phyloP scores from a whole-genome alignment of 495 filamentous ascomycete genomes.

The Penicillium daleae region DNA sequence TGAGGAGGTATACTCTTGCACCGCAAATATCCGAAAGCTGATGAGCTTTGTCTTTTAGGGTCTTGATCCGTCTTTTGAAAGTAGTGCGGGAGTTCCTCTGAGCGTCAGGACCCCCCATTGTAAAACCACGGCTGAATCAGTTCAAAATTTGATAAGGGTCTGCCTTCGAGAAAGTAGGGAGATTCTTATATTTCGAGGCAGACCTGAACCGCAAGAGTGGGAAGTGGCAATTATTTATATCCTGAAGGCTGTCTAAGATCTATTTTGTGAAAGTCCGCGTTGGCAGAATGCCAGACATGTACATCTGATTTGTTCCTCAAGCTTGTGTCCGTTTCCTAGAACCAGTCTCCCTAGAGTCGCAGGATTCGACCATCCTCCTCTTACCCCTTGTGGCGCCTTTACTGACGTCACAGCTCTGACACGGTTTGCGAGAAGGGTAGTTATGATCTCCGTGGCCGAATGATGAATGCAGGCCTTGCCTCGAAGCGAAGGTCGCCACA shows the following conservation, averaged over 20 bases:
- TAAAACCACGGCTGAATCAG: background rate
- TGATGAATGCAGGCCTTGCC: background rate
- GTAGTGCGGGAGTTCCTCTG: background rate
- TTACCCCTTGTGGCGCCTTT: background rate
- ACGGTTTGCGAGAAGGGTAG: background rate
- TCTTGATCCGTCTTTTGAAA: background rate
- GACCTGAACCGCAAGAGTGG: background rate
- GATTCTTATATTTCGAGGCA: no score
- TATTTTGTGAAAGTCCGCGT: background rate
- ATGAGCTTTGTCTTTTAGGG: background rate
- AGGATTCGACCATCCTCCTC: background rate
- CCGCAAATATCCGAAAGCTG: background rate
- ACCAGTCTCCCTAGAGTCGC: background rate
- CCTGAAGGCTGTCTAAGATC: background rate
- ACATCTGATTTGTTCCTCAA: background rate
- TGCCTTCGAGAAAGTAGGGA: no score
- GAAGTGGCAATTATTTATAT: background rate
- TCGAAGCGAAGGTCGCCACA: background rate
- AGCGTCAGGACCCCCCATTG: background rate
- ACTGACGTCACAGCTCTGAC: background rate
- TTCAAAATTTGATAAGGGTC: background rate
- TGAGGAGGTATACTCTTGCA: background rate
- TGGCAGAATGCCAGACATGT: background rate
- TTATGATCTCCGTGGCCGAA: background rate
- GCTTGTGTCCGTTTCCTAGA: background rate